Conservation (phyloP, 805 yeast genomes). For the Suhomyces kilbournensis region DNA sequence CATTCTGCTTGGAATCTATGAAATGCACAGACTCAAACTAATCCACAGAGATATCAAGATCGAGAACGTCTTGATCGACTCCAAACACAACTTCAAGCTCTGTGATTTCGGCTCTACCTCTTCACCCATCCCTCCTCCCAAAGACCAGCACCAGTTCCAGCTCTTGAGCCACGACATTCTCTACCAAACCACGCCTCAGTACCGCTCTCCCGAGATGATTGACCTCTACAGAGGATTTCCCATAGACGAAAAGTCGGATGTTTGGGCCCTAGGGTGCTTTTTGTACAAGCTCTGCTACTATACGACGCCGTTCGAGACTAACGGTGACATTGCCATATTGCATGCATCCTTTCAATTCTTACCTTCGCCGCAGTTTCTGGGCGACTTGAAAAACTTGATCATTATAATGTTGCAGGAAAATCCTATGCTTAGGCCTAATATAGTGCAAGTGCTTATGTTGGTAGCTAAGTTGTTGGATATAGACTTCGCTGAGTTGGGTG, state of each 20-base stretch:
- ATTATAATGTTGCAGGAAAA: conserved; percentile 78
- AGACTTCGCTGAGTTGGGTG: conserved; percentile 26
- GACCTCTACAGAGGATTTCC: conserved; percentile 81
- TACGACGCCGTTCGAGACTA: conserved; percentile 92
- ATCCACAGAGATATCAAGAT: conserved; percentile 93
- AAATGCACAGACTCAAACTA: conserved; percentile 78
- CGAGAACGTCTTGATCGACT: conserved; percentile 85
- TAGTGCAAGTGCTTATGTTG: conserved; percentile 73
- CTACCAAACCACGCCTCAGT: conserved; percentile 93
- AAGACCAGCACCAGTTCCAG: conserved; percentile 68
- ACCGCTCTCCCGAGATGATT: conserved; percentile 94
- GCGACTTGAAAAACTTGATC: conserved; percentile 70
- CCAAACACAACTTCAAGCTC: conserved; percentile 65
- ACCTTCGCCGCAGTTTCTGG: conserved; percentile 62
- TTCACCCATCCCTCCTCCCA: conserved; percentile 67
- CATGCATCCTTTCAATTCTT: conserved; percentile 83
- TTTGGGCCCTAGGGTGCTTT: conserved; percentile 96
- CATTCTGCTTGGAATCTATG: conserved; percentile 71
- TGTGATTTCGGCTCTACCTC: conserved; percentile 94
- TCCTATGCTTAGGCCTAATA: conserved; percentile 80
- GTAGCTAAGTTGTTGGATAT: conserved; percentile 49
- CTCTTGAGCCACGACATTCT: conserved; percentile 79
- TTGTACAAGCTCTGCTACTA: conserved; percentile 87
- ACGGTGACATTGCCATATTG: conserved; percentile 79
- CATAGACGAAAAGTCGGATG: conserved; percentile 87